Percentiles rank a stretch among this genome's conserved stretches.
Conservation (phyloP, 75 land plant species). For the Selaginella moellendorffii region DNA sequence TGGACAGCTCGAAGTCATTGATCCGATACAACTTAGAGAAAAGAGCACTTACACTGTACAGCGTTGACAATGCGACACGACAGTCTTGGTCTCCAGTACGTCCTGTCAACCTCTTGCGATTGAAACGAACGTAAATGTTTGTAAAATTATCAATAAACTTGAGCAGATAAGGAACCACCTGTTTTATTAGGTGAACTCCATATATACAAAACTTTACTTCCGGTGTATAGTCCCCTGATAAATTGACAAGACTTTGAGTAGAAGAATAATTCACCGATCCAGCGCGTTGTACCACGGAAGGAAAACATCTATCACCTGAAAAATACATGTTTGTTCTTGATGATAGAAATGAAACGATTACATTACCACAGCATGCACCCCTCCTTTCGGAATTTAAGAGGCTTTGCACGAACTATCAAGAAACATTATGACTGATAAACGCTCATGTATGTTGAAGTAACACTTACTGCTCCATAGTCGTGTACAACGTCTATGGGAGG, state of each 20-base stretch:
- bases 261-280: conserved; percentile 98
- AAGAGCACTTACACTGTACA: conserved; percentile 66
- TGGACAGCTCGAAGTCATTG: conserved; percentile 8
- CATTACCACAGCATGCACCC: conserved; percentile 82
- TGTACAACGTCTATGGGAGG: conserved; percentile 66
- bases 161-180: conserved; percentile 92
- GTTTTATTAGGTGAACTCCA: not conserved
- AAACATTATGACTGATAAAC: not conserved
- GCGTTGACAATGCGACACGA: conserved; percentile 71
- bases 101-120: conserved; percentile 93
- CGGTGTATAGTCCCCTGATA: conserved; percentile 88
- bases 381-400: conserved; percentile 70
- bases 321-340: not conserved
- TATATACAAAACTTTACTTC: conserved; percentile 11
- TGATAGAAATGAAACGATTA: not conserved
- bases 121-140: conserved; percentile 95
- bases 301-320: conserved; percentile 88
- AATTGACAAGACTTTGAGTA: conserved; percentile 76
- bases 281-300: conserved; percentile 99
- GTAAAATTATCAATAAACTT: conserved; percentile 93
- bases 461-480: conserved; percentile 95
- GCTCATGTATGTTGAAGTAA: not conserved
- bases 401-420: conserved; percentile 95
- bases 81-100: conserved; percentile 92
- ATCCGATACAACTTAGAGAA: too few species aligned